Percentiles rank a stretch among this genome's conserved stretches.
phyloP scores from a whole-genome alignment of 306 rosid genomes.

The Quercus alba region DNA sequence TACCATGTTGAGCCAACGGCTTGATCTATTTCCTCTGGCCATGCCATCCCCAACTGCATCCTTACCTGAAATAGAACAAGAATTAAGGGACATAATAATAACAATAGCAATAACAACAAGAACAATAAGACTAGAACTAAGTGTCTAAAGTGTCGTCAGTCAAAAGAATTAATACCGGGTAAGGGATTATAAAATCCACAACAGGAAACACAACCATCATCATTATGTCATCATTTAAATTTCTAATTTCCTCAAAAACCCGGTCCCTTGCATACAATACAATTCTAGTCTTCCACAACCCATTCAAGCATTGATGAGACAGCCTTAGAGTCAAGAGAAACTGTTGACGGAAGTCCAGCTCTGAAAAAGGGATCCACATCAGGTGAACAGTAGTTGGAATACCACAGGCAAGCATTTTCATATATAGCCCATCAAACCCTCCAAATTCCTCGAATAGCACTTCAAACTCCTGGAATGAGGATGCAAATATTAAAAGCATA shows the following conservation, averaged over 20 bases:
- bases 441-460: conserved; percentile 74
- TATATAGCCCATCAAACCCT: conserved; percentile 92
- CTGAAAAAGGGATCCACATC: conserved; percentile 91
- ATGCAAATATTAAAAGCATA: conserved; percentile 24
- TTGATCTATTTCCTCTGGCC: conserved; percentile 83
- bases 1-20: conserved; percentile 75
- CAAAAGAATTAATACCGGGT: conserved; percentile 52
- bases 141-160: conserved; percentile 22
- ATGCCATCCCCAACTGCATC: conserved; percentile 81
- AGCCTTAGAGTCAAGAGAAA: conserved; percentile 53
- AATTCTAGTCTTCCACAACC: conserved; percentile 52
- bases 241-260: conserved; percentile 41
- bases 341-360: conserved; percentile 63
- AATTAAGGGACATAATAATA: conserved; percentile 14
- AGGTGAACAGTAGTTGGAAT: conserved; percentile 82
- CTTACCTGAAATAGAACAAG: conserved; percentile 51
- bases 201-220: conserved; percentile 65
- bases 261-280: conserved; percentile 41
- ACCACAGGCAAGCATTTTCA: conserved; percentile 82
- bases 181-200: conserved; percentile 67
- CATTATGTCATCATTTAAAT: conserved; percentile 66
- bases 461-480: conserved; percentile 66
- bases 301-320: conserved; percentile 46
- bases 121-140: conserved; percentile 15
- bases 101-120: conserved; percentile 1